phyloP scores from a whole-genome alignment of 2,329 filamentous ascomycete genomes.

The Elsinoe perseae region DNA sequence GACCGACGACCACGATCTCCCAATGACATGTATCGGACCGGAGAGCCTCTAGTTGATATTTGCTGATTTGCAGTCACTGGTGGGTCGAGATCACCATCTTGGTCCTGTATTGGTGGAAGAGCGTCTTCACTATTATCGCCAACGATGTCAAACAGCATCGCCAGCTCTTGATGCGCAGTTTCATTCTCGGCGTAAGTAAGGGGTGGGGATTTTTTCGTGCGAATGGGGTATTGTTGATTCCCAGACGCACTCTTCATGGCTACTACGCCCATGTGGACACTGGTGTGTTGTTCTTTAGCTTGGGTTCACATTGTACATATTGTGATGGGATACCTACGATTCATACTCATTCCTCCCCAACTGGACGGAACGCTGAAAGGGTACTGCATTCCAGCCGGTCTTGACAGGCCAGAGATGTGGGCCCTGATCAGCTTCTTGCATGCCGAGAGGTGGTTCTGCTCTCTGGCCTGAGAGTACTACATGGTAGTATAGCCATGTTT shows the following conservation, averaged over 20 bases:
- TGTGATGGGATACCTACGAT: not conserved
- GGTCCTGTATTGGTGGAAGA: not conserved
- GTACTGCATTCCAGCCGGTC: not conserved
- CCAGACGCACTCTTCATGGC: not conserved
- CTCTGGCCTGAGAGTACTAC: not conserved
- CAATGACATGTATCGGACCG: not conserved
- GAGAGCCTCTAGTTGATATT: not conserved
- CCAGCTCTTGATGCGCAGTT: not conserved
- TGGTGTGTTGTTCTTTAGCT: not conserved
- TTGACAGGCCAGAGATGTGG: not conserved
- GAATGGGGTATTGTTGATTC: not conserved
- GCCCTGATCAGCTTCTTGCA: not conserved
- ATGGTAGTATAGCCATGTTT: not conserved
- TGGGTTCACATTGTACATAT: not conserved
- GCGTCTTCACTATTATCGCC: not conserved
- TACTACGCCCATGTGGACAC: not conserved
- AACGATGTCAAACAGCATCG: not conserved
- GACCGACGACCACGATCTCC: not conserved
- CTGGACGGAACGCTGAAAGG: not conserved
- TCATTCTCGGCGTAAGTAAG: not conserved
- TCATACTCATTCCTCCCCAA: not conserved
- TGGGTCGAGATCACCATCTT: not conserved
- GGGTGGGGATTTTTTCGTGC: not conserved
- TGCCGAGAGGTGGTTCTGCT: not conserved
- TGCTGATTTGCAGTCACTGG: not conserved